Evolutionary conservation across 352 stramenopile genomes (phyloP).

Genomic region (Globisporangium okanoganense): DNA sequence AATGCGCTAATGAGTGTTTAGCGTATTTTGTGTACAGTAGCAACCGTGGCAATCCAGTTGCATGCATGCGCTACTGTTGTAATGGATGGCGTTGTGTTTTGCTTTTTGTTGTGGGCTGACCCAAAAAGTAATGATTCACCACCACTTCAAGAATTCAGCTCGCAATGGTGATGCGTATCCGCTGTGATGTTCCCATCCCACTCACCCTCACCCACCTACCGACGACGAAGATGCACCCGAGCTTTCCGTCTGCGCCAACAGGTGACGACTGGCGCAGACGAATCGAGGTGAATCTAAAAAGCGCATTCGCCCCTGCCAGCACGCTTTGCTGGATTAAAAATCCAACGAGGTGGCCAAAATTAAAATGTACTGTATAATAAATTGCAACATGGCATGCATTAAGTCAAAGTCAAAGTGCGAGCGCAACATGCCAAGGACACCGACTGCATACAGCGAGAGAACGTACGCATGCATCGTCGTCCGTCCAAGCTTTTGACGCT

Average conservation of each 20-base stretch:
- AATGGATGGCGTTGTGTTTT: neutral
- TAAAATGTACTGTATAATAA: no score
- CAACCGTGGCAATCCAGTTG: neutral
- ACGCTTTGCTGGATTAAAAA: neutral
- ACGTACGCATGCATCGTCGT: neutral
- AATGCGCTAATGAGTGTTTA: neutral
- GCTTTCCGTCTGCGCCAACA: neutral
- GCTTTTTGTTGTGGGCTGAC: neutral
- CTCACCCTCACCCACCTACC: neutral
- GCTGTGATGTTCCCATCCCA: neutral
- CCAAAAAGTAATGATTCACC: neutral
- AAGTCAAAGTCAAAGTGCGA: no score
- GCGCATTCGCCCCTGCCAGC: neutral
- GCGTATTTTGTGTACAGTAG: no score
- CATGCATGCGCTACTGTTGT: neutral
- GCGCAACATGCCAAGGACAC: neutral
- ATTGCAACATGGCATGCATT: neutral
- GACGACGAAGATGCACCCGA: neutral
- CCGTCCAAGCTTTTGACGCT: neutral
- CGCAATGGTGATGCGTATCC: neutral
- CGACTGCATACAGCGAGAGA: neutral
- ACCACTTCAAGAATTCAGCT: neutral
- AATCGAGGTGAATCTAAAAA: conserved; percentile 1
- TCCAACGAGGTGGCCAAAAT: no score
- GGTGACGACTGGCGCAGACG: neutral